Percentiles rank a stretch among this genome's conserved stretches.
These are phyloP conservation scores for Botryotinia convoluta DNA, from an alignment of 2,329 filamentous ascomycete genomes.

Conservation along the genomic window DNA sequence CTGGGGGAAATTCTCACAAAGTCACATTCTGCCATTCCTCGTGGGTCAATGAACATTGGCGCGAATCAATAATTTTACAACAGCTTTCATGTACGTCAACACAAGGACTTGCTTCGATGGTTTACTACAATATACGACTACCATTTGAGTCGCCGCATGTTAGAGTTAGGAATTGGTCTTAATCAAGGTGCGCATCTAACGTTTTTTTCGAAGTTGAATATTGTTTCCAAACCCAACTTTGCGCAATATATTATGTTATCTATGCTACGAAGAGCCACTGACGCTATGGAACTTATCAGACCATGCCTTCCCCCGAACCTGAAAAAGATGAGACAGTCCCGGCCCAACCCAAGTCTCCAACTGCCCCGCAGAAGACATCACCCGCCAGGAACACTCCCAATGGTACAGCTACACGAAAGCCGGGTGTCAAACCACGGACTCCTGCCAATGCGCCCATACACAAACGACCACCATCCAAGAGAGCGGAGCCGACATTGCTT, in stretches of 20 bases:
- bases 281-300: constrained; percentile 6
- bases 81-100: constrained; percentile 13
- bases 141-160: constrained; percentile 20
- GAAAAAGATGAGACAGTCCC: constrained; percentile 19
- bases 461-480: constrained; percentile 28
- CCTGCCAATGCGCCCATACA: constrained; percentile 34
- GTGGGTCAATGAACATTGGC: not conserved
- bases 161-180: constrained; percentile 21
- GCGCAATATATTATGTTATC: not conserved
- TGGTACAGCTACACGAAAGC: constrained; percentile 27
- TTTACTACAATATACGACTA: constrained; percentile 10
- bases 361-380: constrained; percentile 23
- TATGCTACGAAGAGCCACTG: constrained; percentile 9
- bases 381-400: constrained; percentile 28
- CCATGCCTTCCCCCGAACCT: constrained; percentile 22
- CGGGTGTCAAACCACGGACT: constrained; percentile 25
- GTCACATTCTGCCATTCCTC: not conserved
- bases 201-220: not conserved
- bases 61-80: not conserved
- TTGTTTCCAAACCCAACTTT: not conserved
- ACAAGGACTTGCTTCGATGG: constrained; percentile 12
- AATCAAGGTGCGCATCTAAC: constrained; percentile 19
- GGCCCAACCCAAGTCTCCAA: constrained; percentile 16
- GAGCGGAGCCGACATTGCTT: constrained; percentile 49
- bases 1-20: not conserved